Conservation (phyloP, 2,329 filamentous ascomycete species). For the Pseudogymnoascus sp. region DNA sequence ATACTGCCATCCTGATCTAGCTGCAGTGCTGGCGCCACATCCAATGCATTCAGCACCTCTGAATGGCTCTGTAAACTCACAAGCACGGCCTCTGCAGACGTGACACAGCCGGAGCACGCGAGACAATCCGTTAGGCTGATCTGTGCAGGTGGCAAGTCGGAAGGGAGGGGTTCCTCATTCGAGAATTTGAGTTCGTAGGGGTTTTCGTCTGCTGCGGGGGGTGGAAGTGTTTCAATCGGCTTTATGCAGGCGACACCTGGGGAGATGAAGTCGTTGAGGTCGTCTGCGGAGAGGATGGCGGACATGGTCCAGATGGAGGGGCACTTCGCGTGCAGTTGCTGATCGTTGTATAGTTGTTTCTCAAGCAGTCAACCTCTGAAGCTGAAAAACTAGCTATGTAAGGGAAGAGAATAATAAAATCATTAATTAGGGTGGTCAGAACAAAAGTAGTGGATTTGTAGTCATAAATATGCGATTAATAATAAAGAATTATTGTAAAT, state of each 20-base stretch:
- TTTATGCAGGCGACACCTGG: constrained; percentile 98
- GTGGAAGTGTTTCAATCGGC: constrained; percentile 84
- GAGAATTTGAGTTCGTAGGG: constrained; percentile 89
- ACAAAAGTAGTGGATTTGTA: background rate
- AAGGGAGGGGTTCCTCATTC: constrained; percentile 56
- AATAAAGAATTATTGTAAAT: constrained; percentile 4
- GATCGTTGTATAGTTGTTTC: background rate
- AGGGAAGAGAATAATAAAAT: background rate
- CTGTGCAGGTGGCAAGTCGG: constrained; percentile 64
- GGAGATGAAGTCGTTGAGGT: constrained; percentile 98
- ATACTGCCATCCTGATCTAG: constrained; percentile 11
- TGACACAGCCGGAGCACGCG: constrained; percentile 95
- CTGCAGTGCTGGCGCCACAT: constrained; percentile 48
- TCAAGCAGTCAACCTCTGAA: background rate
- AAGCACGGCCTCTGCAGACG: constrained; percentile 93
- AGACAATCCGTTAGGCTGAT: constrained; percentile 97
- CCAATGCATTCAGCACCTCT: constrained; percentile 78
- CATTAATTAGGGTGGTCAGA: background rate
- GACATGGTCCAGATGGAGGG: constrained; percentile 57
- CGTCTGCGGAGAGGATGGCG: constrained; percentile 92
- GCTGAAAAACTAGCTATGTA: background rate
- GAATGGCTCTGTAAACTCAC: constrained; percentile 89
- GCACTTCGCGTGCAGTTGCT: background rate
- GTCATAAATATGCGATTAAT: constrained; percentile 9
- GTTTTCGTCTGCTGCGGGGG: constrained; percentile 39